These are phyloP conservation scores for Pluteus cervinus DNA, from an alignment of 768 basidiomycete species.

Conservation along the genomic window DNA sequence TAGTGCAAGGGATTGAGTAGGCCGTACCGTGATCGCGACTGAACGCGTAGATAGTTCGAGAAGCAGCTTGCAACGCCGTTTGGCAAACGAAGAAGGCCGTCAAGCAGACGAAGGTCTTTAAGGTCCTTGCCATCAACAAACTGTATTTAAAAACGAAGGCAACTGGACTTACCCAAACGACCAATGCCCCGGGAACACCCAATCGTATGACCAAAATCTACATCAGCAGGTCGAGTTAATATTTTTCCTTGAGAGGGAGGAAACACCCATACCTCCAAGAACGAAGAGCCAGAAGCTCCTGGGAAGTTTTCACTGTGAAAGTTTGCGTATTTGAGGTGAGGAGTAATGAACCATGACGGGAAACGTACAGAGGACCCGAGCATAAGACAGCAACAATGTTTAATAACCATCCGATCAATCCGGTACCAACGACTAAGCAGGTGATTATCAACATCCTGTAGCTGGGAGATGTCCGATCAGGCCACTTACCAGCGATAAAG, in stretches of 20 bases:
- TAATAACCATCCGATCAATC: slow-evolving; percentile 77
- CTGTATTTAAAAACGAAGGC: not conserved
- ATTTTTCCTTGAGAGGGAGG: not conserved
- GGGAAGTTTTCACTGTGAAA: slow-evolving; percentile 52
- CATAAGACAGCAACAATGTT: slow-evolving; percentile 87
- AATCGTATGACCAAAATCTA: slow-evolving; percentile 73
- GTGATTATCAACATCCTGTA: not conserved
- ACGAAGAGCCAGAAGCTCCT: slow-evolving; percentile 64
- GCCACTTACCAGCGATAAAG: slow-evolving; percentile 45
- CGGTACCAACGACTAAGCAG: slow-evolving; percentile 59
- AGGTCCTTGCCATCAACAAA: not conserved
- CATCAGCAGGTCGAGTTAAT: not conserved
- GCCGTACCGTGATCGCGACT: slow-evolving; percentile 65
- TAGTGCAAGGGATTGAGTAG: not conserved
- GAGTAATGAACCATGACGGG: not conserved
- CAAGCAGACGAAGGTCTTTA: slow-evolving; percentile 65
- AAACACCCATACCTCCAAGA: slow-evolving; percentile 45
- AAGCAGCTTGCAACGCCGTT: slow-evolving; percentile 76
- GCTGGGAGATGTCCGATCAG: not conserved
- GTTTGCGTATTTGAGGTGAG: not conserved
- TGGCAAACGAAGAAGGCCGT: slow-evolving; percentile 87
- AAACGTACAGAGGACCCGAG: slow-evolving; percentile 63
- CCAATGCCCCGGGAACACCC: slow-evolving; percentile 69
- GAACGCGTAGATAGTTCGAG: slow-evolving; percentile 81
- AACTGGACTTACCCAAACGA: slow-evolving; percentile 59